Percentiles rank a stretch among this genome's conserved stretches.
Evolutionary conservation across 164 flowering plant species (phyloP).

Genomic region (Magnolia kwangsiensis): DNA sequence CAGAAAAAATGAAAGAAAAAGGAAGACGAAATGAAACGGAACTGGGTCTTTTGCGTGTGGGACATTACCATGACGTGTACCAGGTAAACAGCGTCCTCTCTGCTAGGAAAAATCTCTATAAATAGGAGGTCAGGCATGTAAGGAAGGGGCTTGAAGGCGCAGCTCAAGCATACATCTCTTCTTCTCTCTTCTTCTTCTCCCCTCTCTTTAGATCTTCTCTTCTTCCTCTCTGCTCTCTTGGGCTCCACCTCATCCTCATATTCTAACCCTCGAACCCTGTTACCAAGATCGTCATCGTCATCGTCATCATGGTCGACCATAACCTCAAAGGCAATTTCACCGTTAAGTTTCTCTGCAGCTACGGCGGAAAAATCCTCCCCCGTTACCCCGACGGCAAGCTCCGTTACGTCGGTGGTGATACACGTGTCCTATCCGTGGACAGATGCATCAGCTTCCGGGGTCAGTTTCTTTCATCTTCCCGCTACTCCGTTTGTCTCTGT

Average conservation of each 20-base stretch:
- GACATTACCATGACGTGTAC: neutral
- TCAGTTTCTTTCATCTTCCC: neutral
- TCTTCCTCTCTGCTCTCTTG: neutral
- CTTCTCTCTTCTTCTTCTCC: neutral
- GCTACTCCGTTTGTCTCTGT: neutral
- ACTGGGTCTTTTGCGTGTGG: neutral
- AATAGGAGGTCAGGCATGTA: neutral
- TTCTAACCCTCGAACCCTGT: neutral
- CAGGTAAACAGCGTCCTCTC: neutral
- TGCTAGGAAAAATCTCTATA: neutral
- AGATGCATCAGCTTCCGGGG: conserved; percentile 69
- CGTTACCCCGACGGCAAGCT: conserved; percentile 87
- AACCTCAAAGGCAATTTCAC: conserved; percentile 9
- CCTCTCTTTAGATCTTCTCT: neutral
- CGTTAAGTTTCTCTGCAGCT: conserved; percentile 81
- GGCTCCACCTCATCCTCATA: neutral
- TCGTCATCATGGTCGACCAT: conserved; percentile 7
- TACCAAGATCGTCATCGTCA: neutral
- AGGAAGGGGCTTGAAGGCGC: conserved; percentile 2
- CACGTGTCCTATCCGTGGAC: conserved; percentile 74
- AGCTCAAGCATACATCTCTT: neutral
- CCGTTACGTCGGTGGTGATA: conserved; percentile 87
- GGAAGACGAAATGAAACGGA: neutral
- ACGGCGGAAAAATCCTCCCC: conserved; percentile 90
- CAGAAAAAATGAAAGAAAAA: too few species aligned